Evolutionary conservation across 768 basidiomycete genomes (phyloP).

Genomic region (Austroboletus eburneus): DNA sequence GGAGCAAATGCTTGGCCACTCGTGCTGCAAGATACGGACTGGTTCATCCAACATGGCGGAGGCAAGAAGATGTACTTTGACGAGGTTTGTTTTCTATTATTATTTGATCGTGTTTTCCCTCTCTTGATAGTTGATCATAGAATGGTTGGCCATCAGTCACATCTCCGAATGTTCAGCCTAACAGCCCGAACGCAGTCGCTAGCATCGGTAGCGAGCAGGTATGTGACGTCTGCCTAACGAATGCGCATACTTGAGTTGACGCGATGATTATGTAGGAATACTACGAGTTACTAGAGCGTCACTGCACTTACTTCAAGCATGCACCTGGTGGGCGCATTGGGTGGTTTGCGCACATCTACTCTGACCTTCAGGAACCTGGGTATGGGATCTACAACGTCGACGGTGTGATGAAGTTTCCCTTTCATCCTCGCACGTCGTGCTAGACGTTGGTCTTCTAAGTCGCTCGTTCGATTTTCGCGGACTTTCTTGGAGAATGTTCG

Average conservation of each 20-base stretch:
- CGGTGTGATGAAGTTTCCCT: constrained; percentile 56
- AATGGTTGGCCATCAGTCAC: constrained; percentile 77
- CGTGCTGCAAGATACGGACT: constrained; percentile 54
- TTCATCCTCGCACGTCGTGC: constrained; percentile 58
- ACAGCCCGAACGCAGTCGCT: constrained; percentile 57
- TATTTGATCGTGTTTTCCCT: neutral
- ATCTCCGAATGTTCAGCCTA: constrained; percentile 58
- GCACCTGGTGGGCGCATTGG: constrained; percentile 61
- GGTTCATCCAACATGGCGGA: constrained; percentile 59
- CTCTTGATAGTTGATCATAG: constrained; percentile 31
- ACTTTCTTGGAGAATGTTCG: too few species aligned
- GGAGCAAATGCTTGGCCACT: constrained; percentile 62
- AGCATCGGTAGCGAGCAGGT: constrained; percentile 61
- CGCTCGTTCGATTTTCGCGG: too few species aligned
- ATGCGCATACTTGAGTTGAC: neutral
- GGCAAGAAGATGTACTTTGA: constrained; percentile 75
- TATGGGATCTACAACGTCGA: constrained; percentile 60
- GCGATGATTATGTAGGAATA: constrained; percentile 37
- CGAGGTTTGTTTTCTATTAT: constrained; percentile 42
- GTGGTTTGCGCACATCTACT: constrained; percentile 82
- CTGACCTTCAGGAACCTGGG: constrained; percentile 59
- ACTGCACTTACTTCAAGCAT: constrained; percentile 60
- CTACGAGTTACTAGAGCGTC: constrained; percentile 55
- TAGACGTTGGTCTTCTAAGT: constrained; percentile 22
- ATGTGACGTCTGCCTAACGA: constrained; percentile 13